Evolutionary conservation across 179 eudicot genomes (phyloP).

Genomic region (Corrigiola litoralis): DNA sequence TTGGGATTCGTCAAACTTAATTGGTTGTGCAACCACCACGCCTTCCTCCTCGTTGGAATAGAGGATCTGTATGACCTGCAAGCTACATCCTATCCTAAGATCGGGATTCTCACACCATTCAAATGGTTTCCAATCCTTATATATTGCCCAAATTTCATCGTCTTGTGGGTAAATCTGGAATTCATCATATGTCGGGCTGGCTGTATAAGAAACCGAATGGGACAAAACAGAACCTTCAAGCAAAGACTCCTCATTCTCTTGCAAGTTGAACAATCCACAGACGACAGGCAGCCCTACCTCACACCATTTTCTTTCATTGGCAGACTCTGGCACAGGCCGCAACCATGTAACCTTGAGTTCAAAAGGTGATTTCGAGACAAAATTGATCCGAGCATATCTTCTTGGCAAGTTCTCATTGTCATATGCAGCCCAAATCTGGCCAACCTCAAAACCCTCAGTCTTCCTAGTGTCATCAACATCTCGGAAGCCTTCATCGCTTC

Average conservation of each 20-base stretch:
- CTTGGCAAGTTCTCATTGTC: conserved; percentile 32
- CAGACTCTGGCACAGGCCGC: conserved; percentile 27
- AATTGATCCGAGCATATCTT: conserved; percentile 27
- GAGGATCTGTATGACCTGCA: conserved; percentile 24
- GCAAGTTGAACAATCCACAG: conserved; percentile 27
- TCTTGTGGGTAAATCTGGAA: conserved; percentile 31
- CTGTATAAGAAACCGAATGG: conserved; percentile 29
- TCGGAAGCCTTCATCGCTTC: background rate
- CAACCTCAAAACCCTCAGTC: conserved; percentile 20
- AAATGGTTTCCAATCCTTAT: conserved; percentile 32
- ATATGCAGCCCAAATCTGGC: conserved; percentile 40
- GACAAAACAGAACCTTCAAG: conserved; percentile 25
- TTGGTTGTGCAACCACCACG: conserved; percentile 19
- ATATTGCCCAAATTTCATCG: conserved; percentile 38
- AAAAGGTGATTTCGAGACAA: conserved; percentile 21
- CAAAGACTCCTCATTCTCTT: conserved; percentile 20
- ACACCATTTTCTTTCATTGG: conserved; percentile 34
- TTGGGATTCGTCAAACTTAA: conserved; percentile 18
- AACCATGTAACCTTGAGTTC: conserved; percentile 29
- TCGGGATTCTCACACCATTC: conserved; percentile 32
- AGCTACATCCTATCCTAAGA: conserved; percentile 21
- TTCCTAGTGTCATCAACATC: conserved; percentile 12
- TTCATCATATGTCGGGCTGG: conserved; percentile 28
- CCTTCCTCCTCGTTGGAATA: conserved; percentile 15
- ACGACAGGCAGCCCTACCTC: conserved; percentile 28